These are phyloP conservation scores for Aspergillus sp. DNA, from an alignment of 2,329 filamentous ascomycete species.

Conservation along the genomic window DNA sequence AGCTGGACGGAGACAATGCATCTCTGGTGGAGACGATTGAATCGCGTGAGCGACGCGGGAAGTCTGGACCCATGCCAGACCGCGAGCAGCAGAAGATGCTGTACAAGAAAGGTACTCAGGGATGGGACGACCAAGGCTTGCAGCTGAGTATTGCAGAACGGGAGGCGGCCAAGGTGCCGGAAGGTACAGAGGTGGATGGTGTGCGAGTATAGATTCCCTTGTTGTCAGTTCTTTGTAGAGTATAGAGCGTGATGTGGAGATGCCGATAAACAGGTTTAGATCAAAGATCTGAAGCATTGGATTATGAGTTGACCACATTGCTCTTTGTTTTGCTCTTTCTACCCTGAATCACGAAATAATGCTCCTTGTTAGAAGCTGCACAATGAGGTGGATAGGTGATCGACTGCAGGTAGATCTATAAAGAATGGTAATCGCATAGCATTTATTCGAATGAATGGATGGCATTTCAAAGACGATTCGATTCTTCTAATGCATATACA, in stretches of 20 bases:
- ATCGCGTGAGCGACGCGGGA: slow-evolving; percentile 45
- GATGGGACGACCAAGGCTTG: slow-evolving; percentile 48
- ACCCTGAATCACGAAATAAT: too few relatives aligned
- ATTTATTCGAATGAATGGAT: neutral
- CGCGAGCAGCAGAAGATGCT: slow-evolving; percentile 42
- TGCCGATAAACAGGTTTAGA: neutral
- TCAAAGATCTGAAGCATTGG: neutral
- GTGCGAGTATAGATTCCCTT: slow-evolving; percentile 21
- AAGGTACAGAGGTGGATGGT: slow-evolving; percentile 36
- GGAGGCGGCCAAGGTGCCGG: slow-evolving; percentile 36
- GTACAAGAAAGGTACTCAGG: slow-evolving; percentile 43
- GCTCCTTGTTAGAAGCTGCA: neutral
- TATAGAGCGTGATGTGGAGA: neutral
- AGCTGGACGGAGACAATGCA: slow-evolving; percentile 43
- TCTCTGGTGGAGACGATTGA: slow-evolving; percentile 45
- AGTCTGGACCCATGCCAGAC: slow-evolving; percentile 33
- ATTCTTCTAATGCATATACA: neutral
- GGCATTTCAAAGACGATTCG: neutral
- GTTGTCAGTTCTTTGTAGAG: neutral
- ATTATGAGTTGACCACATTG: neutral
- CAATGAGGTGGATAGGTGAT: neutral
- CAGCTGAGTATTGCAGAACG: slow-evolving; percentile 41
- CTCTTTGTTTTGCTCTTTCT: neutral
- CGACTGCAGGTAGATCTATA: neutral
- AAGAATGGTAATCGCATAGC: neutral